Evolutionary conservation across 1,284 basidiomycete species (phyloP).

Genomic region (Lentinula novae-zelandiae): DNA sequence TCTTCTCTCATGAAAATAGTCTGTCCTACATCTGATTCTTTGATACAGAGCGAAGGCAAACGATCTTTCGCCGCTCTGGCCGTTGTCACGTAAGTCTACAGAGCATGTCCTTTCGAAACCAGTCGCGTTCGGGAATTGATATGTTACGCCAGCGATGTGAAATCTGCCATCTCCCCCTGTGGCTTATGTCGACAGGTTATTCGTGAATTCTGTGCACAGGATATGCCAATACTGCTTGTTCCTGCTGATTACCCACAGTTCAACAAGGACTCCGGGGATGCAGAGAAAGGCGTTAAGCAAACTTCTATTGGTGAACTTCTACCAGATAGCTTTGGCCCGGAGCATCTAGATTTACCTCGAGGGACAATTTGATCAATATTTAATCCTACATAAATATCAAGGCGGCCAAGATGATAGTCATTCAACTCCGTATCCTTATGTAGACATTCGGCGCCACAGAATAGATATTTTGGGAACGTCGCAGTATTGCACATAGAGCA

Average conservation of each 20-base stretch:
- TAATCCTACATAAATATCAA: too few species aligned
- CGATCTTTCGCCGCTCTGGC: constrained; percentile 54
- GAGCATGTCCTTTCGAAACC: background rate
- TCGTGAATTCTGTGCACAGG: constrained; percentile 67
- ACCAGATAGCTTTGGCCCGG: constrained; percentile 89
- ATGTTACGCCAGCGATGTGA: constrained; percentile 45
- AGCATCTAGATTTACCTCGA: constrained; percentile 57
- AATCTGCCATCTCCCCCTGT: constrained; percentile 60
- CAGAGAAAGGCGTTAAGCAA: constrained; percentile 44
- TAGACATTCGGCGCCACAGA: too few species aligned
- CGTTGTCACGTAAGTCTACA: constrained; percentile 46
- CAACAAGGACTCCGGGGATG: background rate
- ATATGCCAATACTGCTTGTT: constrained; percentile 66
- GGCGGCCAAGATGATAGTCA: too few species aligned
- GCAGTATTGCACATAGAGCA: too few species aligned
- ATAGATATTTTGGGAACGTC: too few species aligned
- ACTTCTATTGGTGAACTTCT: constrained; percentile 75
- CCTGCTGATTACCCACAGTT: constrained; percentile 45
- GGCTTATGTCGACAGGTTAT: constrained; percentile 81
- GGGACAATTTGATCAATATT: background rate
- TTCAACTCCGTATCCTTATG: too few species aligned
- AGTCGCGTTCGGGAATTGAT: background rate
- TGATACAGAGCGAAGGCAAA: constrained; percentile 54
- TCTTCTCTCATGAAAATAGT: background rate
- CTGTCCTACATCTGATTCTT: background rate